phyloP scores from a whole-genome alignment of 768 basidiomycete species.

The Russula foetens region DNA sequence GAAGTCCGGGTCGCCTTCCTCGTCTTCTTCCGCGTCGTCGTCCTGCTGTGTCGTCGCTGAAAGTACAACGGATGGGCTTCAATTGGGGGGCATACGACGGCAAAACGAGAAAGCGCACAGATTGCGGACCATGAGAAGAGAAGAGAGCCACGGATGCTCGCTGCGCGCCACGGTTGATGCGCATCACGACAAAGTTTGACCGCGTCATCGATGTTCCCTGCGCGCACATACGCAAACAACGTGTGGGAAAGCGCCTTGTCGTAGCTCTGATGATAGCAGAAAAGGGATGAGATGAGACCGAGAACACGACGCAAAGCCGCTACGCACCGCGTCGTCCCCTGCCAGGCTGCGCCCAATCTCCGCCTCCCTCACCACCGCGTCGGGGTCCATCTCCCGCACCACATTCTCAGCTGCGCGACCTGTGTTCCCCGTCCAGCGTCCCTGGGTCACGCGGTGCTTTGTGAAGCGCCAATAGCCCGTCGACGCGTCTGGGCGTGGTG shows the following conservation, averaged over 20 bases:
- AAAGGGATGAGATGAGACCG: too few relatives aligned
- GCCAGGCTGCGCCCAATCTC: constrained; percentile 38
- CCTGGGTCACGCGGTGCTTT: constrained; percentile 11
- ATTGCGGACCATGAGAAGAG: constrained; percentile 71
- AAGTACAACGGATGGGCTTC: background rate
- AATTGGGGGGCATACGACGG: background rate
- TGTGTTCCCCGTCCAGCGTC: constrained; percentile 32
- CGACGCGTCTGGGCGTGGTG: constrained; percentile 13
- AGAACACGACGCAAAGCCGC: too few relatives aligned
- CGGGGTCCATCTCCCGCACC: constrained; percentile 43
- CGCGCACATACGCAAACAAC: constrained; percentile 73
- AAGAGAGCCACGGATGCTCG: constrained; percentile 75
- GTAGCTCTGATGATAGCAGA: constrained; percentile 56
- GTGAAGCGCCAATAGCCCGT: constrained; percentile 18
- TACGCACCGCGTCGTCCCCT: constrained; percentile 68
- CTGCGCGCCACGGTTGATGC: constrained; percentile 89
- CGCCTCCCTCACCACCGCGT: constrained; percentile 37
- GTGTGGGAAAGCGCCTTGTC: constrained; percentile 73
- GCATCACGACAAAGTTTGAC: constrained; percentile 73
- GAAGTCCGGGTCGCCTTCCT: constrained; percentile 35
- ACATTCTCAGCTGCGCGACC: constrained; percentile 11
- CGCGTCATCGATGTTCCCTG: constrained; percentile 80
- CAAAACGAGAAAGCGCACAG: constrained; percentile 34
- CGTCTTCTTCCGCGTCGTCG: constrained; percentile 38
- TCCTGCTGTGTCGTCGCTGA: constrained; percentile 41